Percentiles rank a stretch among this genome's conserved stretches.
These are phyloP conservation scores for Starmerella geochares DNA, from an alignment of 805 yeast species.

Conservation along the genomic window DNA sequence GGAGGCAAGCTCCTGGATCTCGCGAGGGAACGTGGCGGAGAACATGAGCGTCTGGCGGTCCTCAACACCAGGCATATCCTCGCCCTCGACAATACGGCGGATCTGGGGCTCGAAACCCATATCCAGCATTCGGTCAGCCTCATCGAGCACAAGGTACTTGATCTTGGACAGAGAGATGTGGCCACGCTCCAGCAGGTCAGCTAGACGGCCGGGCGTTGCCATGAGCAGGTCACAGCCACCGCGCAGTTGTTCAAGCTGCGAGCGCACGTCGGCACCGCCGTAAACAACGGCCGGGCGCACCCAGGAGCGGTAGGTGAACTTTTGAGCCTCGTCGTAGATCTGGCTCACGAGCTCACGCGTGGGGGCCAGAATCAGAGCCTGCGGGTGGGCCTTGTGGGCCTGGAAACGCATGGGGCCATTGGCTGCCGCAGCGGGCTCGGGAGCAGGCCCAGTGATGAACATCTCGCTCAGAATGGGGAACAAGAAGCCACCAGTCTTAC, in stretches of 20 bases:
- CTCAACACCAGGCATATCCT: conserved; percentile 90
- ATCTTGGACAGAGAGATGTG: conserved; percentile 78
- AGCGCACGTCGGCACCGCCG: conserved; percentile 94
- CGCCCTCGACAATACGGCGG: conserved; percentile 93
- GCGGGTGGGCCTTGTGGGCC: conserved; percentile 74
- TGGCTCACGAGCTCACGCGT: conserved; percentile 98
- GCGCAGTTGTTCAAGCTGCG: conserved; percentile 77
- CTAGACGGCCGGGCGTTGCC: conserved; percentile 99
- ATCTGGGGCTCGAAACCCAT: conserved; percentile 99
- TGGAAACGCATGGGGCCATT: conserved; percentile 26
- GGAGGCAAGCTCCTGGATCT: conserved; percentile 91
- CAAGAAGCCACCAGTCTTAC: conserved; percentile 98
- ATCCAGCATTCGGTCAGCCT: conserved; percentile 99
- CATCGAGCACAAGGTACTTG: conserved; percentile 95
- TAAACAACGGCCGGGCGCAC: conserved; percentile 91
- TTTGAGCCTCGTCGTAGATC: conserved; percentile 89
- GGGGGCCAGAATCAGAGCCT: conserved; percentile 93
- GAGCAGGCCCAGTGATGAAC: conserved; percentile 71
- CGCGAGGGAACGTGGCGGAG: conserved; percentile 98
- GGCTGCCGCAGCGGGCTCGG: conserved; percentile 23
- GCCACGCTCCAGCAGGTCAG: conserved; percentile 92
- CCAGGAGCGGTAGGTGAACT: conserved; percentile 97
- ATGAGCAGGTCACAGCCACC: conserved; percentile 93
- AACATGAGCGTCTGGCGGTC: conserved; percentile 96
- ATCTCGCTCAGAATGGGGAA: conserved; percentile 95